Evolutionary conservation across 805 yeast genomes (phyloP).

Genomic region (Candida sithepensis): DNA sequence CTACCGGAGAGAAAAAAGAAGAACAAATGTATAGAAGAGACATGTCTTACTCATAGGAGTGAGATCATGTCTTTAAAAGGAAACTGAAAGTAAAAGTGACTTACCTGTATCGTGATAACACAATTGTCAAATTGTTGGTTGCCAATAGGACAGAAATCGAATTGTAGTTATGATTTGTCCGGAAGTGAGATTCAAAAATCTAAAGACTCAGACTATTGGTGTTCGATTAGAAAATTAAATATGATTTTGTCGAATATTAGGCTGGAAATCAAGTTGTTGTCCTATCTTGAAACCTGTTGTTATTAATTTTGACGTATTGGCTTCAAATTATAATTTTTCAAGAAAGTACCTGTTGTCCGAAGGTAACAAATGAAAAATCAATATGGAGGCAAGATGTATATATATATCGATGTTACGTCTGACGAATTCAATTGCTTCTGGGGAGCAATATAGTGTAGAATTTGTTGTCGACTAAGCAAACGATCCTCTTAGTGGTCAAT

Average conservation of each 20-base stretch:
- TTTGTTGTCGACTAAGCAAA: background rate
- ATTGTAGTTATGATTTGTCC: too few relatives aligned
- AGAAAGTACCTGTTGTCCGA: background rate
- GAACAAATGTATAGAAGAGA: too few relatives aligned
- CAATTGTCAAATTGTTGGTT: background rate
- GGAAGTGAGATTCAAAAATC: too few relatives aligned
- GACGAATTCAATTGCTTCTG: background rate
- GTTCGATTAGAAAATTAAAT: background rate
- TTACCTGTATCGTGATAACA: background rate
- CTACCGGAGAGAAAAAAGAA: too few relatives aligned
- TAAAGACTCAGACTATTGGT: background rate
- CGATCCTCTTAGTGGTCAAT: background rate
- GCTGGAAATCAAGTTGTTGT: background rate
- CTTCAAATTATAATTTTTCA: background rate
- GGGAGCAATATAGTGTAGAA: background rate
- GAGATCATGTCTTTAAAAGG: too few relatives aligned
- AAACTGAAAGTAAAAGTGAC: background rate
- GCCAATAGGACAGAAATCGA: background rate
- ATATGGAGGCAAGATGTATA: background rate
- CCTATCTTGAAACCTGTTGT: background rate
- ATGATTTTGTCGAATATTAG: background rate
- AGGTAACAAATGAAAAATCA: background rate
- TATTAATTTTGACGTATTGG: background rate
- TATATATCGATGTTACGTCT: background rate
- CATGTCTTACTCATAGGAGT: too few relatives aligned